phyloP scores from a whole-genome alignment of 2,329 filamentous ascomycete genomes.

The Phialemoniopsis sp. region DNA sequence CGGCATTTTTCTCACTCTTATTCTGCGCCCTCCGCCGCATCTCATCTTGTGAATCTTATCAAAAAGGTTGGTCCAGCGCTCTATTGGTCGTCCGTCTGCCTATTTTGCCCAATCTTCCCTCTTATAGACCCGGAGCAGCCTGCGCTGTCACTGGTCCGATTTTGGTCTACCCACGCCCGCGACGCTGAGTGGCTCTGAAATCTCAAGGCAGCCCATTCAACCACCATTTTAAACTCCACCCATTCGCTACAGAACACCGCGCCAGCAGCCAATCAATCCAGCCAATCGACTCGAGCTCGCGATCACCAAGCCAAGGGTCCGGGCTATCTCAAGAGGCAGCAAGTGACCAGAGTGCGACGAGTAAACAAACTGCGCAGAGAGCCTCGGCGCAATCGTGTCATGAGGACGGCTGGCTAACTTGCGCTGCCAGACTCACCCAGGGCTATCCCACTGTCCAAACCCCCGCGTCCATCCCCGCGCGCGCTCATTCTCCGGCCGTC shows the following conservation, averaged over 20 bases:
- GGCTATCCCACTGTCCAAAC: not conserved
- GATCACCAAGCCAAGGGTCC: no score
- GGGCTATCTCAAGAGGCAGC: not conserved
- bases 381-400: no score
- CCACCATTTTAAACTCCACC: slow-evolving; percentile 22
- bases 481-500: not conserved
- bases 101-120: slow-evolving; percentile 6
- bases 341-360: slow-evolving; percentile 1
- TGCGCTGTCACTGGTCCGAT: no score
- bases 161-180: slow-evolving; percentile 12
- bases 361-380: slow-evolving; percentile 5
- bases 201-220: slow-evolving; percentile 14
- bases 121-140: not conserved
- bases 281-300: slow-evolving; percentile 17
- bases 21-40: not conserved
- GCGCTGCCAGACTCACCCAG: not conserved
- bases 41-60: no score
- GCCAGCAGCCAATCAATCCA: slow-evolving; percentile 20
- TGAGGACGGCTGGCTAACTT: no score
- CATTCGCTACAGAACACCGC: slow-evolving; percentile 18
- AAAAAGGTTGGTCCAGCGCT: not conserved
- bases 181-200: slow-evolving; percentile 19
- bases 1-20: not conserved
- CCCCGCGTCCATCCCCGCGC: not conserved
- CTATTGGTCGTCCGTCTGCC: slow-evolving; percentile 4